Evolutionary conservation across 495 filamentous ascomycete species (phyloP).

Genomic region (Patellaria atrata): DNA sequence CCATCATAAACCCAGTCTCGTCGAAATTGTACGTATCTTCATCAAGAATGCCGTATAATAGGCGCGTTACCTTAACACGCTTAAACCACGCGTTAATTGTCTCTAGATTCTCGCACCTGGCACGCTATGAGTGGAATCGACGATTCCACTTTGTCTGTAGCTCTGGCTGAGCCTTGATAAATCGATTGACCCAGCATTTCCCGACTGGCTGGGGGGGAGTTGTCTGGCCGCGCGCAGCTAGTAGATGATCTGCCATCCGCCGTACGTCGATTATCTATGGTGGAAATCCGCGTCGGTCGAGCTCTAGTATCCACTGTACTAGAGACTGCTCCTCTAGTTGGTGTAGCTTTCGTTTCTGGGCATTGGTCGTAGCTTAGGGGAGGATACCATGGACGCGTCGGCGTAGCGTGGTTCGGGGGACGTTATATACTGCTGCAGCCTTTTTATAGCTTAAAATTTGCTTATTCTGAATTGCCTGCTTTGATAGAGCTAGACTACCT

Average conservation of each 20-base stretch:
- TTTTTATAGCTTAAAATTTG: not conserved
- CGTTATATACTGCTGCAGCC: constrained; percentile 1
- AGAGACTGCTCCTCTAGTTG: constrained; percentile 5
- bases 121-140: constrained; percentile 6
- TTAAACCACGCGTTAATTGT: constrained; percentile 11
- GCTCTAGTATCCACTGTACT: constrained; percentile 7
- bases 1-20: constrained; percentile 31
- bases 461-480: constrained; percentile 1
- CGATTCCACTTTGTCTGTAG: constrained; percentile 9
- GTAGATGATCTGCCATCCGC: constrained; percentile 6
- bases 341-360: constrained; percentile 4
- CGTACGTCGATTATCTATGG: constrained; percentile 6
- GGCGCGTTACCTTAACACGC: no score
- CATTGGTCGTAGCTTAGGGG: constrained; percentile 1
- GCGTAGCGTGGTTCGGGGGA: constrained; percentile 2
- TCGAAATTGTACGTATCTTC: constrained; percentile 36
- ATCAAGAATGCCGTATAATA: constrained; percentile 27
- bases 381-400: constrained; percentile 1
- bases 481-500: constrained; percentile 5
- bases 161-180: constrained; percentile 9
- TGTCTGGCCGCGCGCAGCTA: not conserved
- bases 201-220: constrained; percentile 6
- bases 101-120: constrained; percentile 3
- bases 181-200: constrained; percentile 5
- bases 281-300: constrained; percentile 7